Evolutionary conservation across 257 asterid species (phyloP), one percentile per base, ranked within the genome.

Genomic region (Fraxinus anomala): DNA sequence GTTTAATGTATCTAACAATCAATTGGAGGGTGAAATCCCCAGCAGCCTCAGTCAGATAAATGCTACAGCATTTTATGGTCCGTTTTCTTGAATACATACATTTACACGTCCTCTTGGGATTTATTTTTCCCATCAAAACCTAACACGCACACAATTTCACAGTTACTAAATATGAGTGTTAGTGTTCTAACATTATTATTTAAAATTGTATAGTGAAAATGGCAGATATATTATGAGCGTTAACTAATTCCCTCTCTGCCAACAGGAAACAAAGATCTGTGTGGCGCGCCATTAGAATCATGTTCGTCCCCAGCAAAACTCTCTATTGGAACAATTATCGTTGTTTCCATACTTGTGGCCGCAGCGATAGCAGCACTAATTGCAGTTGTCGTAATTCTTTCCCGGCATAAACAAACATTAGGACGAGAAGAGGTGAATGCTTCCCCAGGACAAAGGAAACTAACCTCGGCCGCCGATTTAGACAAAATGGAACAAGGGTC

Each of bases 21-120:
- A 72, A 4, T 78, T 94, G 79, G 65, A 78, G 39, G 98, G 98
- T 37, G 84, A 73, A 77, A 88, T 96, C 76, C 99, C 98, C 61
- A 6, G 13, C 24, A 66, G 78, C 79, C 85, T 92, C 70, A 76
- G 81, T 82, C 39, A 79, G 11, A 31, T 90, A 36, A 56, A 73
- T 16, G 81, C 80, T 47, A 79, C 91, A 49, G 70, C 89, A 0
- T 96, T 93, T 79, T 61, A 73, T 0, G 97, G 99, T 88, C 34
- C 51, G 82, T 44, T 37, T 16, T 78, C 34, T 47, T 39, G 3
- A 37, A 37, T 23, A 34, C 56, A 26, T n/a, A 17, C 24, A n/a
- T 19, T 6, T 54, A 54, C 65, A 54, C 23, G 10, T 23, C 4
- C 42, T 12, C 23, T 44, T 1, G 3, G 49, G 4, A 3, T 11